Evolutionary conservation across 805 yeast genomes (phyloP).

Genomic region (Teunomyces funiuensis): DNA sequence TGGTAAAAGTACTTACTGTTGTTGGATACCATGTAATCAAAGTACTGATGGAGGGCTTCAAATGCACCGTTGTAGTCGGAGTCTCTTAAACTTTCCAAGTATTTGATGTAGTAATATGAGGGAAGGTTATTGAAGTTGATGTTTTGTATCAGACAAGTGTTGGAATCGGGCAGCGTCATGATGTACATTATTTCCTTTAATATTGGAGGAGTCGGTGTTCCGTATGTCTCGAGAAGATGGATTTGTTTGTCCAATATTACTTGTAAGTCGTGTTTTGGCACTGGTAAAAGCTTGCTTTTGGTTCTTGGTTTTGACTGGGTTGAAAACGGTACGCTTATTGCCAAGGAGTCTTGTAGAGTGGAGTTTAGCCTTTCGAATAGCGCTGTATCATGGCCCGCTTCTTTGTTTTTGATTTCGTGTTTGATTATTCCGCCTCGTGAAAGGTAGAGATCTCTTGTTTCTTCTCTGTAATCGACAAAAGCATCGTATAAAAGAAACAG

Average conservation of each 20-base stretch:
- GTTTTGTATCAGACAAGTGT: constrained; percentile 34
- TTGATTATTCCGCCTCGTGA: constrained; percentile 10
- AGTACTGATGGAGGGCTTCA: constrained; percentile 55
- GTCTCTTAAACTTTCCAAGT: constrained; percentile 55
- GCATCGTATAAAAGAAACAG: constrained; percentile 34
- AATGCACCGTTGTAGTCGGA: constrained; percentile 63
- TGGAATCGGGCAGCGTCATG: constrained; percentile 48
- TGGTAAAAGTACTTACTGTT: constrained; percentile 67
- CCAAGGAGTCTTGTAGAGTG: not conserved
- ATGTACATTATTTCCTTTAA: constrained; percentile 41
- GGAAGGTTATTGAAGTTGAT: constrained; percentile 30
- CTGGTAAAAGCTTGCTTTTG: constrained; percentile 25
- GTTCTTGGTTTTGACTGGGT: not conserved
- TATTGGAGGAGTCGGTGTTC: constrained; percentile 48
- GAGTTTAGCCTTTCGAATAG: constrained; percentile 9
- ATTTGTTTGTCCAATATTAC: constrained; percentile 54
- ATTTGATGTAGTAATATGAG: constrained; percentile 54
- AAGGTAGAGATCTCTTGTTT: constrained; percentile 22
- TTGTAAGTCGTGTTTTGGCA: constrained; percentile 53
- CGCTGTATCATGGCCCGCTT: not conserved
- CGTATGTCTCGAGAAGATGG: constrained; percentile 48
- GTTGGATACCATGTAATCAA: constrained; percentile 74
- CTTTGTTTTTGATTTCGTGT: not conserved
- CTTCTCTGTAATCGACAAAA: constrained; percentile 35
- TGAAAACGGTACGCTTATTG: not conserved